Evolutionary conservation across 192 early-diverging fungal species (phyloP).

Genomic region (Cetraspora pellucida): DNA sequence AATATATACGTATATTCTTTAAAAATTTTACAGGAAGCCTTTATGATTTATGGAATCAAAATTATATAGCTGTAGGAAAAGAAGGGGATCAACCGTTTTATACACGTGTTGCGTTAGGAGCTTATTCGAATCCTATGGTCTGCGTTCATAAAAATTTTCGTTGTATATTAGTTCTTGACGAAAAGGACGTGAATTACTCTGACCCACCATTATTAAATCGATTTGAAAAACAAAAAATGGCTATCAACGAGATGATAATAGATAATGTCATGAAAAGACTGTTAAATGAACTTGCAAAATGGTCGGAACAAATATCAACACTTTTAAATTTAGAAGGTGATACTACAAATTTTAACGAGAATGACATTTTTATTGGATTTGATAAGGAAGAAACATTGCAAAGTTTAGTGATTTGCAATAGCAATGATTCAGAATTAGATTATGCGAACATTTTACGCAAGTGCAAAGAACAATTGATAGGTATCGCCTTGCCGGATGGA

Average conservation of each 20-base stretch:
- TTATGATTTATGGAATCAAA: slow-evolving; percentile 36
- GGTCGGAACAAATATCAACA: neutral
- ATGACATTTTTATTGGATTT: slow-evolving; percentile 32
- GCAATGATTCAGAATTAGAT: neutral
- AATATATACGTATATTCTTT: neutral
- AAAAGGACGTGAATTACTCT: neutral
- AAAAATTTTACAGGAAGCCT: slow-evolving; percentile 16
- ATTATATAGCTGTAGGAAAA: slow-evolving; percentile 11
- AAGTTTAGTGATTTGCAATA: slow-evolving; percentile 17
- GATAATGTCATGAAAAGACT: neutral
- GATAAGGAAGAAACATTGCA: slow-evolving; percentile 28
- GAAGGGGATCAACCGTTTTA: slow-evolving; percentile 8
- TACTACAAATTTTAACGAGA: neutral
- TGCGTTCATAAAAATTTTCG: neutral
- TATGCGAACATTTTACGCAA: neutral
- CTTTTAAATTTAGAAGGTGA: neutral
- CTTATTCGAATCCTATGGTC: slow-evolving; percentile 25
- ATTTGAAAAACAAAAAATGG: slow-evolving; percentile 28
- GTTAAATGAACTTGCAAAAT: neutral
- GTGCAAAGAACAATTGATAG: slow-evolving; percentile 25
- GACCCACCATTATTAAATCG: slow-evolving; percentile 18
- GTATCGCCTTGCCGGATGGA: slow-evolving; percentile 30
- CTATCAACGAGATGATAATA: slow-evolving; percentile 7
- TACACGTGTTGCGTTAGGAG: slow-evolving; percentile 5
- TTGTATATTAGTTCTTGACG: slow-evolving; percentile 28